phyloP scores from a whole-genome alignment of 139 green algal genomes.

The Asterochloris sp. region DNA sequence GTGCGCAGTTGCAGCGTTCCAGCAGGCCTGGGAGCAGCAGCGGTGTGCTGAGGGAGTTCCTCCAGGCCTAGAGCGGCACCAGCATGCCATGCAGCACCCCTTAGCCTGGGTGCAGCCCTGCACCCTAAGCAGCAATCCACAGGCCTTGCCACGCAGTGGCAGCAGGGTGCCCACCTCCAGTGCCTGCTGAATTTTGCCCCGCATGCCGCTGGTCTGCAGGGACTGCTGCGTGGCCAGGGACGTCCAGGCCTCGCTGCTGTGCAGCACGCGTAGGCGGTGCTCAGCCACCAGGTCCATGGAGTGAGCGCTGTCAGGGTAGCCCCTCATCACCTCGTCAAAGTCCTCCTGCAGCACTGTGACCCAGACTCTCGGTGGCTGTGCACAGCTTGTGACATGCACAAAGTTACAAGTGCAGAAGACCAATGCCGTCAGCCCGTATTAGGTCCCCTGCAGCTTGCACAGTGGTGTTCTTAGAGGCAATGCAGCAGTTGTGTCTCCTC shows the following conservation, averaged over 20 bases:
- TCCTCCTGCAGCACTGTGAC: conserved; percentile 7
- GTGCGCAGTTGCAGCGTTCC: too few species aligned
- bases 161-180: conserved; percentile 2
- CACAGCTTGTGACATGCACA: too few species aligned
- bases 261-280: conserved; percentile 22
- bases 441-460: too few species aligned
- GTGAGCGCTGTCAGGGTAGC: conserved; percentile 18
- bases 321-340: conserved; percentile 25
- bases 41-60: too few species aligned
- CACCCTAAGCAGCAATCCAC: background rate
- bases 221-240: conserved; percentile 1
- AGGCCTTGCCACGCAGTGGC: background rate
- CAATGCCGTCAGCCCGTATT: too few species aligned
- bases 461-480: too few species aligned
- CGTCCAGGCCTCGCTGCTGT: conserved; percentile 5
- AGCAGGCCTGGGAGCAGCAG: too few species aligned
- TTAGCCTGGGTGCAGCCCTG: background rate
- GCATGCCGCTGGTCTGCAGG: background rate
- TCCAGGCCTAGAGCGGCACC: too few species aligned
- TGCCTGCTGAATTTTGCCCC: conserved; percentile 18
- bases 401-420: too few species aligned
- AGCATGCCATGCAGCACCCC: background rate
- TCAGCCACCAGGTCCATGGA: conserved; percentile 29
- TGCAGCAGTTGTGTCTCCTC: too few species aligned
- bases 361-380: too few species aligned